Evolutionary conservation across 73 alveolate genomes (phyloP), one percentile per base, ranked within the genome.

Genomic region (Paramecium primaurelia): DNA sequence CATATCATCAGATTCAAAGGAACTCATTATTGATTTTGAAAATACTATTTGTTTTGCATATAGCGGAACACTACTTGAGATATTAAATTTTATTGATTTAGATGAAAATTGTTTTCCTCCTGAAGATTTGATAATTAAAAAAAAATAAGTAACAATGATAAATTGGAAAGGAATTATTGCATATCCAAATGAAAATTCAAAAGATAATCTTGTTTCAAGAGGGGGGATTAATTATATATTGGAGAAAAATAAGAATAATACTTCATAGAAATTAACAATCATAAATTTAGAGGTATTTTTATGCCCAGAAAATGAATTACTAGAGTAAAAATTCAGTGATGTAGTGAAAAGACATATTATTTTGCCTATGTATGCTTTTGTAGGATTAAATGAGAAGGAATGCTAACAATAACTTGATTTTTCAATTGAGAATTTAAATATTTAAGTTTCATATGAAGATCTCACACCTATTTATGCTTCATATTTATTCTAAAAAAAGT

Each of bases 401-500:
- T 18, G 40, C 38, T 22, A 80, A 47, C 3, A 8, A 10, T 80
- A 80, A 28, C 42, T 42, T 20, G 91, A 80, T 45, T 45, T 26
- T 18, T 42, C 91, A 6, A 42, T 80, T 2, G 91, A 80, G 25
- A 26, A 42, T 38, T n/a, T 47, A 44, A 45, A 26, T n/a, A 26
- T 80, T 10, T 20, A 80, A 49, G 22, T 80, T 20, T 80, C 75
- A 40, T 80, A 44, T 80, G 47, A 42, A 45, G 91, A 80, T 80
- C 32, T 80, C 11, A 34, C 49, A 26, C 47, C 91, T 20, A 44
- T 80, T 11, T 32, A 20, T 42, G 91, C 58, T 1, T 18, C 69
- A 18, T 54, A 54, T 18, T 16, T 54, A 54, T 54, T 54, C 6
- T 54, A 54, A 54, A 54, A 54, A 18, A n/a, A 54, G 9, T 5